Conservation (phyloP, 2,329 filamentous ascomycete genomes). For the Didymella glomerata region DNA sequence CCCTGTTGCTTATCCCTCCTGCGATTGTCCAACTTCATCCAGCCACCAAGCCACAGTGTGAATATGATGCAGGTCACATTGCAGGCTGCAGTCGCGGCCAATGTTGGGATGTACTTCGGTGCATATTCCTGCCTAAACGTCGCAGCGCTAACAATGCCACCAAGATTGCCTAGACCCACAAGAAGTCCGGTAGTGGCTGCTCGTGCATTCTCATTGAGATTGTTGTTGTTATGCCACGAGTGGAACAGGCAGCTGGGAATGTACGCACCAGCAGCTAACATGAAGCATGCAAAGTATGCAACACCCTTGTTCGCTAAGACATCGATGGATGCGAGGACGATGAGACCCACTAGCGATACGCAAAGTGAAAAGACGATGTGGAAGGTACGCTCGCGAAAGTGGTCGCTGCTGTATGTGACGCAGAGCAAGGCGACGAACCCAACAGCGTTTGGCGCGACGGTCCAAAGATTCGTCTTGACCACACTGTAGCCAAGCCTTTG, state of each 20-base stretch:
- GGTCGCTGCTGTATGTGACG: slow-evolving; percentile 57
- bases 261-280: slow-evolving; percentile 58
- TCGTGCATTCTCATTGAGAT: slow-evolving; percentile 59
- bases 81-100: slow-evolving; percentile 55
- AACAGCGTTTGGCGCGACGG: slow-evolving; percentile 59
- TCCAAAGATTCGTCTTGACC: slow-evolving; percentile 60
- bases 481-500: slow-evolving; percentile 55
- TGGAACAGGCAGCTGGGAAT: slow-evolving; percentile 60
- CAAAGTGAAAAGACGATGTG: slow-evolving; percentile 55
- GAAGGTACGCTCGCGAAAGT: slow-evolving; percentile 57
- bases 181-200: slow-evolving; percentile 60
- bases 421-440: slow-evolving; percentile 58
- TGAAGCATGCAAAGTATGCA: slow-evolving; percentile 62
- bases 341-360: slow-evolving; percentile 55
- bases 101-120: slow-evolving; percentile 59
- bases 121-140: slow-evolving; percentile 60
- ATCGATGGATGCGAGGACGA: slow-evolving; percentile 57
- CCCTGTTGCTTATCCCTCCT: slow-evolving; percentile 53
- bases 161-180: slow-evolving; percentile 60
- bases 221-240: slow-evolving; percentile 64
- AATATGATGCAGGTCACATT: slow-evolving; percentile 55
- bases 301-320: slow-evolving; percentile 54
- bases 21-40: slow-evolving; percentile 58
- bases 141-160: slow-evolving; percentile 56
- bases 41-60: slow-evolving; percentile 52